Base-by-base conservation (phyloP, 495 filamentous ascomycete species). In the Glarea lozoyensis region DNA sequence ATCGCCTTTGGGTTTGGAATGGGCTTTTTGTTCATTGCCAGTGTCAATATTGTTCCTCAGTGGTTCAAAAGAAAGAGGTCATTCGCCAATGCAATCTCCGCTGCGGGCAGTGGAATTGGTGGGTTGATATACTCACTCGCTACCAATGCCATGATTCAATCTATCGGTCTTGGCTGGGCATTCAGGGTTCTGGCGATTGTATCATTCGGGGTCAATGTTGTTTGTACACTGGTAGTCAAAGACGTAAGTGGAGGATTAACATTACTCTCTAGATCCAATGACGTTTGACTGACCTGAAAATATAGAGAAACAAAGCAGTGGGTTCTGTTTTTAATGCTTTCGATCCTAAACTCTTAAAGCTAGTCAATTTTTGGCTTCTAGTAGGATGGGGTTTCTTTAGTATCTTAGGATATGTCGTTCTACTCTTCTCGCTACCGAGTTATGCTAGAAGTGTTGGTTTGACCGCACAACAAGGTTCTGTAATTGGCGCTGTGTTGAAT, bases 1-100 rank as follows among this genome's bases (percentile, higher is more conserved):
- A 57, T 85, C 19, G 72, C 75, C 33, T 83, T 85, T 51, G 83
- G 83, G 19, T 69, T 69, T 51, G 83, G 82, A 2, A 78, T 86
- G 69, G 82, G 84, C 2, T 77, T 86, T 43, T 62, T 84, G 5
- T 88, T 85, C 58, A 78, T 80, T 10, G 75, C 72, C 19, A 76
- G 70, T 32, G 74, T 82, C 10, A 71, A 73, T 10, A 74, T 85
- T 35, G 65, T 79, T 0, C 74, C 80, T 1, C 82, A 86, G 45
- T 87, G 84, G 84, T 88, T 88, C 57, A 63, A 63, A 18, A 70
- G 66, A 5, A 67, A 68, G 11, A 66, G 81, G 1, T 73, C 73
- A 40, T 64, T 87, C 18, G 82, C 82, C 6, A 80, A 78, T 53
- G 80, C 80, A 3, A 78, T 85, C 48, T 71, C 76, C 1, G 70